Evolutionary conservation across 352 stramenopile genomes (phyloP).

Genomic region (Chrysophaeum taylorii): DNA sequence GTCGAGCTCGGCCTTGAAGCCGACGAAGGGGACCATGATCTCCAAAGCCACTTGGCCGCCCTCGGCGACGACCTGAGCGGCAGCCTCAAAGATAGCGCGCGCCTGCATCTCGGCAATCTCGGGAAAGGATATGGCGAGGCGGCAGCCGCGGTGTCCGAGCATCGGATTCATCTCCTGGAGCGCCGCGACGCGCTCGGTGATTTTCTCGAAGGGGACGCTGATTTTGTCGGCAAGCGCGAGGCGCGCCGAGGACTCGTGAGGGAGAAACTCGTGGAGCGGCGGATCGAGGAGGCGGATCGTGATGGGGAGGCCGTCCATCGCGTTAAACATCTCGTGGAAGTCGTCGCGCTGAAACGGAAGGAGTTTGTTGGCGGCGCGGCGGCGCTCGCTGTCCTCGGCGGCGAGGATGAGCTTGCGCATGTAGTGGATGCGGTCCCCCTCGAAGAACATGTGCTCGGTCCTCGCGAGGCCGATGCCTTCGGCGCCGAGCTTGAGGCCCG

Average conservation of each 20-base stretch:
- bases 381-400: no score
- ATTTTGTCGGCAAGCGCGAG: slow-evolving; percentile 20
- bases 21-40: slow-evolving; percentile 51
- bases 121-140: slow-evolving; percentile 50
- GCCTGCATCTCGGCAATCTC: slow-evolving; percentile 58
- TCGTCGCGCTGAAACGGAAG: slow-evolving; percentile 43
- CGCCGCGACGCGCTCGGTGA: slow-evolving; percentile 38
- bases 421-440: slow-evolving; percentile 33
- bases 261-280: slow-evolving; percentile 61
- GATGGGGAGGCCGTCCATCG: slow-evolving; percentile 50
- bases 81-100: slow-evolving; percentile 48
- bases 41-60: slow-evolving; percentile 34
- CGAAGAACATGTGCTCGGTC: slow-evolving; percentile 66
- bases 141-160: slow-evolving; percentile 58
- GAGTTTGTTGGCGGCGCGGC: no score
- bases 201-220: slow-evolving; percentile 31
- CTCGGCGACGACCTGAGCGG: slow-evolving; percentile 41
- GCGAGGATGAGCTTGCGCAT: slow-evolving; percentile 47
- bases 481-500: slow-evolving; percentile 40
- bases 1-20: slow-evolving; percentile 39
- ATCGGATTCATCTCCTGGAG: slow-evolving; percentile 65
- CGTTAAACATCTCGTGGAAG: slow-evolving; percentile 50
- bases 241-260: slow-evolving; percentile 35
- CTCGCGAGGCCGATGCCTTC: slow-evolving; percentile 53
- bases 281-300: slow-evolving; percentile 58